Evolutionary conservation across 257 asterid species (phyloP), one percentile per base, ranked within the genome.

Genomic region (Scutellaria minor): DNA sequence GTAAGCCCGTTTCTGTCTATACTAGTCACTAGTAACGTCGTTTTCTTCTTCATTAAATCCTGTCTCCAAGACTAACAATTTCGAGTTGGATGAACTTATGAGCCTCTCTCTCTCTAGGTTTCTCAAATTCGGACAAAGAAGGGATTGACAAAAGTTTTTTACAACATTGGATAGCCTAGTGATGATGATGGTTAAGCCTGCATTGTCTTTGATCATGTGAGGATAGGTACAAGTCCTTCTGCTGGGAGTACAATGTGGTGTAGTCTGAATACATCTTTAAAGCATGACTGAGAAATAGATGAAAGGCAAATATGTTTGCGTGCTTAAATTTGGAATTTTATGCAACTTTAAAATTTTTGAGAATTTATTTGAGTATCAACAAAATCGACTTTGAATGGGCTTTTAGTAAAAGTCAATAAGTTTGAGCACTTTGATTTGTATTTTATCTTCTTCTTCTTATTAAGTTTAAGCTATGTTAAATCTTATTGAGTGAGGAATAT

Each of bases 121-220:
- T 74, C 95, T 76, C 97, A 84, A 79, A 89, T 93, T 72, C 91
- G 92, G 81, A 83, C 93, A 44, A 91, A 79, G 75, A 89, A 83
- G 64, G 93, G 95, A 39, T 54, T 72, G 76, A 89, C 95, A 1
- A 87, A 93, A 78, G 85, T 88, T 39, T 79, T 75, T 47, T 89
- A 89, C 85, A 82, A 71, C 46, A 52, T 87, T 24, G 85, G 75
- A 52, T 72, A 70, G 20, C 76, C 74, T 62, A 24, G 4, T 41
- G 24, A 15, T 76, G 57, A 66, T 60, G 15, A 22, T 64, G 53
- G 54, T 61, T 47, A 20, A 27, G 39, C 58, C 9, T 58, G 44
- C 15, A 40, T 40, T 31, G 27, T 24, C 27, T 24, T 24, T 24
- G 27, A 24, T 24, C 27, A 24, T 24, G 27, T 24, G 27, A 24